Base-by-base conservation (phyloP, 441 rosid genomes). In the Syzygium malaccense region DNA sequence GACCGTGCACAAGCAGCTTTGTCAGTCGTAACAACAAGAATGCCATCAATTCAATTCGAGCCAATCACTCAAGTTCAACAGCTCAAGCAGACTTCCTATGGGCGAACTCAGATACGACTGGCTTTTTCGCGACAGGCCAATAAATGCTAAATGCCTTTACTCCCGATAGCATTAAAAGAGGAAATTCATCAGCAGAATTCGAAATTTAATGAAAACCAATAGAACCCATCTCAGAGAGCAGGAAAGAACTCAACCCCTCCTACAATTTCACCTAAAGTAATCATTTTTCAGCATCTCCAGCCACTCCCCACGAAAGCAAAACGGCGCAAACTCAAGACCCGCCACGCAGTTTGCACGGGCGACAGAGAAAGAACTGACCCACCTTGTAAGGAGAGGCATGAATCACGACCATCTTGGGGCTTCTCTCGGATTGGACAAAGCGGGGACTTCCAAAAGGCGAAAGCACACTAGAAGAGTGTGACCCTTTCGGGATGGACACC, bases 351-450 rank as follows among this genome's bases (percentile, higher is more conserved):
- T 75, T 15, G 37, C 45, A 53, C 41, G 79, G 88, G 20, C 55
- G 33, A 68, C 45, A 57, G 28, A 64, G 85, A 8, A 48, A 20
- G 71, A 18, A 37, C 68, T 79, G 91, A 96, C 99, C 91, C 89
- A 96, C 99, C 91, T 90, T 91, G 86, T 88, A 94, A 89, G 97
- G 91, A 89, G 99, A 94, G 18, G 95, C 89, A 37, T 96, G 96
- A 89, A 94, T 91, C 93, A 94, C 90, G 85, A 96, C 93, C 92
- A 94, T 93, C 20, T 94, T 93, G 90, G 90, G 83, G 97, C 94
- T 88, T 94, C 95, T 78, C 91, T 92, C 41, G 93, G 93, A 90
- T 85, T 91, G 90, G 92, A 88, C 54, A 20, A 88, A 85, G 86
- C 90, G 30, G 96, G 90, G 92, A 60, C 8, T 60, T 60, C 91